phyloP scores from a whole-genome alignment of 441 rosid genomes.

The Erodium moschatum region DNA sequence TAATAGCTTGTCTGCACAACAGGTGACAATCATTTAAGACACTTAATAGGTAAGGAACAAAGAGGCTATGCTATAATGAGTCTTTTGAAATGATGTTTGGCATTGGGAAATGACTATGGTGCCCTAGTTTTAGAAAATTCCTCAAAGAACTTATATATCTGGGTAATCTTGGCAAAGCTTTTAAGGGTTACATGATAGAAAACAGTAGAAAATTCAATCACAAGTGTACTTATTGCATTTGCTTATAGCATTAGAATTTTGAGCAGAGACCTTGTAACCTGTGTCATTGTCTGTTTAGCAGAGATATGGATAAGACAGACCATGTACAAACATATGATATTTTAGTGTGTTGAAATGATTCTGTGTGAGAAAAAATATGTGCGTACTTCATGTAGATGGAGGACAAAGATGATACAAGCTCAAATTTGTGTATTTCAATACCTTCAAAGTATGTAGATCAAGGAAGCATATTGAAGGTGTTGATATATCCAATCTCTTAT shows the following conservation, averaged over 20 bases:
- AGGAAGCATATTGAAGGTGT: slow-evolving; percentile 80
- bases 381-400: background rate
- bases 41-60: background rate
- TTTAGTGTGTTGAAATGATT: background rate
- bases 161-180: background rate
- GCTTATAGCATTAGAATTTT: no score
- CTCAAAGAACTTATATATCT: no score
- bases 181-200: background rate
- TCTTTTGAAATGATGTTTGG: no score
- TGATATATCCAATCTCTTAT: slow-evolving; percentile 47
- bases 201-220: background rate
- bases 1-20: slow-evolving; percentile 12
- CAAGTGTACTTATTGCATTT: background rate
- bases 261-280: no score
- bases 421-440: slow-evolving; percentile 23
- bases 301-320: no score
- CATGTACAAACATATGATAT: background rate
- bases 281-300: no score
- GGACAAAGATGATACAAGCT: slow-evolving; percentile 9
- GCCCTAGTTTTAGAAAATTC: no score
- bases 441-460: slow-evolving; percentile 73
- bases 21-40: background rate
- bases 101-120: no score
- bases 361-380: background rate
- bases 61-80: slow-evolving; percentile 4